phyloP scores from a whole-genome alignment of 1,139 yeast genomes.

The Kodamaea ohmeri region DNA sequence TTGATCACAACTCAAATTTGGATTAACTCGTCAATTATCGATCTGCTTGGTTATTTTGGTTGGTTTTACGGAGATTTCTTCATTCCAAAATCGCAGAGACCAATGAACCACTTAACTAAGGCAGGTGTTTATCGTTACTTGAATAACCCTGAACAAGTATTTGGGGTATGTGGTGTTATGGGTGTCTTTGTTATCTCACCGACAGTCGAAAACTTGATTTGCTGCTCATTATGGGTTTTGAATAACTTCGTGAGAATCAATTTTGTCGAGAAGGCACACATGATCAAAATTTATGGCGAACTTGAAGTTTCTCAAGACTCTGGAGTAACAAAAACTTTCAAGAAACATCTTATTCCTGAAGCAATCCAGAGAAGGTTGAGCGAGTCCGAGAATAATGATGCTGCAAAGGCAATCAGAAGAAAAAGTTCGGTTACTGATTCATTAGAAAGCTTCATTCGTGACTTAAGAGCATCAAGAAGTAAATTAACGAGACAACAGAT shows the following conservation, averaged over 20 bases:
- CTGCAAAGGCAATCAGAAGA: constrained; percentile 18
- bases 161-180: constrained; percentile 84
- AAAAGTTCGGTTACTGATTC: constrained; percentile 36
- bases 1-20: constrained; percentile 63
- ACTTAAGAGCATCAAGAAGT: constrained; percentile 33
- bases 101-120: constrained; percentile 54
- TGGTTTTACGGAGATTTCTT: constrained; percentile 92
- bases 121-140: constrained; percentile 84
- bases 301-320: constrained; percentile 56
- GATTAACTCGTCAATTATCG: constrained; percentile 70
- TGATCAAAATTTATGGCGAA: constrained; percentile 76
- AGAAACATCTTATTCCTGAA: constrained; percentile 48
- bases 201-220: constrained; percentile 49
- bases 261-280: constrained; percentile 76
- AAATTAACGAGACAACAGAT: constrained; percentile 38
- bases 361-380: constrained; percentile 36
- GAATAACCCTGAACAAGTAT: constrained; percentile 80
- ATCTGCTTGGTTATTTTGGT: constrained; percentile 79
- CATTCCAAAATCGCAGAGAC: constrained; percentile 48
- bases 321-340: constrained; percentile 66
- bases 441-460: constrained; percentile 40
- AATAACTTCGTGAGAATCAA: constrained; percentile 67
- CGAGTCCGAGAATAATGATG: constrained; percentile 16
- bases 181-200: constrained; percentile 68
- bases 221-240: constrained; percentile 67